Evolutionary conservation across 495 filamentous ascomycete genomes (phyloP).

Genomic region (Aspergillus nanangensis): DNA sequence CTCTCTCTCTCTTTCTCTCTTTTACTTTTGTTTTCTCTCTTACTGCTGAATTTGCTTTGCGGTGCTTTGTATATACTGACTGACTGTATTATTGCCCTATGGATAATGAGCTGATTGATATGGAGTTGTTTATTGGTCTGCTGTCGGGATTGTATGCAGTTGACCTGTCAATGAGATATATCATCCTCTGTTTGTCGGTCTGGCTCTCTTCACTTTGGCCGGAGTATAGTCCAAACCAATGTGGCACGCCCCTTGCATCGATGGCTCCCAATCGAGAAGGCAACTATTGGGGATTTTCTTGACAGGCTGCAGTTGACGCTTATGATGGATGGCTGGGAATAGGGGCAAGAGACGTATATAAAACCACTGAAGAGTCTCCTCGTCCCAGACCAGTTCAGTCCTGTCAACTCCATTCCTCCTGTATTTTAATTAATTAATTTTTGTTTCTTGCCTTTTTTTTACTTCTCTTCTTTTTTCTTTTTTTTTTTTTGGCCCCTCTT

Average conservation of each 20-base stretch:
- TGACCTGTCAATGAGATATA: not conserved
- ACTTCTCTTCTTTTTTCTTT: not conserved
- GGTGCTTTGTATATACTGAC: constrained; percentile 10
- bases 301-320: not conserved
- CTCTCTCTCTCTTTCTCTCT: constrained; percentile 9
- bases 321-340: not conserved
- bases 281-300: not conserved
- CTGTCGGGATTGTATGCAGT: too few relatives aligned
- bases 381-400: too few relatives aligned
- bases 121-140: not conserved
- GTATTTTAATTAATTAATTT: too few relatives aligned
- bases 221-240: not conserved
- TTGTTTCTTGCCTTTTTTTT: not conserved
- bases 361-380: too few relatives aligned
- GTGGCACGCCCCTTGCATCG: not conserved
- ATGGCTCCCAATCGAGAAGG: too few relatives aligned
- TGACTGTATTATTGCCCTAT: constrained; percentile 9
- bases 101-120: constrained; percentile 1
- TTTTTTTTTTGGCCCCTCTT: not conserved
- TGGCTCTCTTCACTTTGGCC: too few relatives aligned
- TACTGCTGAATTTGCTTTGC: not conserved
- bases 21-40: constrained; percentile 5
- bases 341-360: too few relatives aligned
- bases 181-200: not conserved
- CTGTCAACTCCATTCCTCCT: too few relatives aligned